Evolutionary conservation across 352 stramenopile genomes (phyloP).

Genomic region (Globisporangium rhizosaccharum): DNA sequence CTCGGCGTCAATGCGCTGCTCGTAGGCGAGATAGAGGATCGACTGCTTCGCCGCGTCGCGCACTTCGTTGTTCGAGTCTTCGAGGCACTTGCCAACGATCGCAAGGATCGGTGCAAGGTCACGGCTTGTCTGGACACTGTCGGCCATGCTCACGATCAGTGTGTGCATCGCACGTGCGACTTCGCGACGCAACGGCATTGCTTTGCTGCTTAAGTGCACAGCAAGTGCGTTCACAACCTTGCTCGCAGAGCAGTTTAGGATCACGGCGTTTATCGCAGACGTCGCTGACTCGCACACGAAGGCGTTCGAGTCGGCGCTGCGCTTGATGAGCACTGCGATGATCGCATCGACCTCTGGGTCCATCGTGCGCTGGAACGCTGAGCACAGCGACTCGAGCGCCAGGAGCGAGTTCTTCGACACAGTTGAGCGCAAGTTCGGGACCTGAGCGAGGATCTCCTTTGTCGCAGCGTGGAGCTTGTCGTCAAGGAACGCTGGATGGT

Average conservation of each 20-base stretch:
- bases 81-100: constrained; percentile 54
- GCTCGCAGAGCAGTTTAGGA: constrained; percentile 45
- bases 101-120: constrained; percentile 35
- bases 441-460: constrained; percentile 50
- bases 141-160: constrained; percentile 34
- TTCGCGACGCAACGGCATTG: constrained; percentile 50
- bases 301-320: constrained; percentile 58
- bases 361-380: constrained; percentile 34
- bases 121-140: constrained; percentile 29
- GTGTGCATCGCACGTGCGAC: constrained; percentile 49
- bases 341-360: constrained; percentile 59
- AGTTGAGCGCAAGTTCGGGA: constrained; percentile 59
- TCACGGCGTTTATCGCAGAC: constrained; percentile 38
- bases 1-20: constrained; percentile 32
- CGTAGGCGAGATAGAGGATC: constrained; percentile 38
- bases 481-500: constrained; percentile 43
- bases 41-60: constrained; percentile 60
- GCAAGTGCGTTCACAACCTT: constrained; percentile 39
- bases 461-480: constrained; percentile 39
- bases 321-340: constrained; percentile 55
- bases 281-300: constrained; percentile 69
- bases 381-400: constrained; percentile 57
- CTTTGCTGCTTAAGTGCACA: constrained; percentile 37
- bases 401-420: constrained; percentile 78
- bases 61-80: constrained; percentile 77